Base-by-base conservation (phyloP, 192 early-diverging fungal genomes). In the Backusella mclennaniae region DNA sequence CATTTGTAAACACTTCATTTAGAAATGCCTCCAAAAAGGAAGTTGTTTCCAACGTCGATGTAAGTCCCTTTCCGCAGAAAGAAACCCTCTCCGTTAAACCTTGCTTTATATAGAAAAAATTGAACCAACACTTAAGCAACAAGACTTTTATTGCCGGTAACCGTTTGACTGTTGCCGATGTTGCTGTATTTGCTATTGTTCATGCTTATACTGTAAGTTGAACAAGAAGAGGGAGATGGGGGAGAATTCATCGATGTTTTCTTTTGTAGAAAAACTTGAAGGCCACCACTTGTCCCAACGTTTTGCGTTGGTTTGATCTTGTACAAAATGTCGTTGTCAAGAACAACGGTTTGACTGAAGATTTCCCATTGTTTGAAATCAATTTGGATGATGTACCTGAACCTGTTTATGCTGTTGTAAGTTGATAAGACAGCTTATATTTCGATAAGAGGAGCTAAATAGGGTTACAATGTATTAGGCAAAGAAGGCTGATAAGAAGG, bases 291-390 rank as follows among this genome's bases (percentile, higher is more conserved):
- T 80, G 84, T 46, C 82, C 84, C 77, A 84, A 92, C 81, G 85
- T 94, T 44, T 87, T 89, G 53, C 86, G 94, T 39, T 95, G 93
- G 91, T 93, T 93, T 71, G 93, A 94, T 85, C 81, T 95, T 68
- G 85, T 95, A 71, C 94, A 95, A 83, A 85, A 95, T 73, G 82
- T 88, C 14, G 80, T 90, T 59, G 80, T 88, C 42, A 79, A 82
- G 39, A 76, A 68, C 38, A 79, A 81, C 21, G 77, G 79, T 39
- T 73, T 77, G 69, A 80, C 84, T 31, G 86, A 88, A 72, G 88
- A 88, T 76, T 82, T 80, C 66, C 53, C 75, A 8, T 39, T 77
- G 5, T 35, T 83, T 42, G 21, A 77, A 39, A 73, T 91, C 12
- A 75, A 88, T 56, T 78, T 80, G 35, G 78, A 87, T 35, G 86